Percentiles rank a stretch among this genome's conserved stretches.
phyloP scores from a whole-genome alignment of 768 basidiomycete genomes.

The Amylocystis lapponica region DNA sequence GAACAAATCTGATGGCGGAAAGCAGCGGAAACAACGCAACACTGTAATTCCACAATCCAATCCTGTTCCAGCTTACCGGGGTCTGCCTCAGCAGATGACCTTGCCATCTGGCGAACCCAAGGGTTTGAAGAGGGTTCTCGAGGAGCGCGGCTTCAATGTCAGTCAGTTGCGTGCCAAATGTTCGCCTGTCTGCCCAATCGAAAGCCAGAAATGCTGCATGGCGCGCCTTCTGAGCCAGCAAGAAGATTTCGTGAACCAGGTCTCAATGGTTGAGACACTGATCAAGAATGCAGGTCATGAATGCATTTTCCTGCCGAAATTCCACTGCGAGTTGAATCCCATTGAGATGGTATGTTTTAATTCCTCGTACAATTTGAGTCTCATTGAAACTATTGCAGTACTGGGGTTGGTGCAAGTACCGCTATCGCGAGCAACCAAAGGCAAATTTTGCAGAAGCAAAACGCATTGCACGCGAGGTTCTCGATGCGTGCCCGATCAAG shows the following conservation, averaged over 20 bases:
- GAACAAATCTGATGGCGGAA: conserved; percentile 19
- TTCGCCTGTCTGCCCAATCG: conserved; percentile 30
- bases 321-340: conserved; percentile 42
- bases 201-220: conserved; percentile 32
- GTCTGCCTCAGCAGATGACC: conserved; percentile 33
- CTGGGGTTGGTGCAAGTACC: conserved; percentile 34
- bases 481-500: conserved; percentile 33
- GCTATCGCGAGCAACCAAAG: conserved; percentile 27
- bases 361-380: neutral
- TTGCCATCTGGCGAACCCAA: conserved; percentile 26
- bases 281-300: conserved; percentile 29
- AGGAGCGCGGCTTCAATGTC: conserved; percentile 37
- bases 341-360: conserved; percentile 36
- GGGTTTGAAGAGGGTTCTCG: conserved; percentile 29
- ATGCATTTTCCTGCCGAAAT: conserved; percentile 39
- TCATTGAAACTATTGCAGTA: conserved; percentile 9
- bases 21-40: conserved; percentile 15
- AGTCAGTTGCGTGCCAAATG: conserved; percentile 28
- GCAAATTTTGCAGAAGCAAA: conserved; percentile 29
- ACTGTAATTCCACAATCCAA: conserved; percentile 33
- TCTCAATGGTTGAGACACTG: conserved; percentile 27
- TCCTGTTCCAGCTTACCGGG: conserved; percentile 20
- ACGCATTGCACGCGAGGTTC: conserved; percentile 16
- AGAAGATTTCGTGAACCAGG: conserved; percentile 34
- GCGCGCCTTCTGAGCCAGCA: conserved; percentile 31